Percentiles rank a stretch among this genome's conserved stretches.
phyloP scores from a whole-genome alignment of 1,284 basidiomycete species.

The Inonotus obliquus region DNA sequence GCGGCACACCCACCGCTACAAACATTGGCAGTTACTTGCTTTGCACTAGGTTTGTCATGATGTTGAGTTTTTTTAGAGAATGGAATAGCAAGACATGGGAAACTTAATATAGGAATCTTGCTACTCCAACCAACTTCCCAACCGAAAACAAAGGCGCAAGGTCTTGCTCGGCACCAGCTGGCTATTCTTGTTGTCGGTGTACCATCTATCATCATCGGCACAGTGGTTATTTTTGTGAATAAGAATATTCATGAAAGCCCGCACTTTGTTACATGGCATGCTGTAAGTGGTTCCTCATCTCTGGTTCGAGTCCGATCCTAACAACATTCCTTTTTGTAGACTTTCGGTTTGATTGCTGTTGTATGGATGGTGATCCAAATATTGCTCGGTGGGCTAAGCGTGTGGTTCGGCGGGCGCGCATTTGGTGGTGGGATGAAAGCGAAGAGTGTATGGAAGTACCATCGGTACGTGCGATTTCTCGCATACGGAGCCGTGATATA shows the following conservation, averaged over 20 bases:
- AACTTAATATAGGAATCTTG: slow-evolving; percentile 16
- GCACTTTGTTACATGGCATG: slow-evolving; percentile 24
- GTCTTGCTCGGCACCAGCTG: slow-evolving; percentile 22
- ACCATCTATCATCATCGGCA: slow-evolving; percentile 20
- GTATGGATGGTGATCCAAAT: slow-evolving; percentile 19
- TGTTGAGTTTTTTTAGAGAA: background rate
- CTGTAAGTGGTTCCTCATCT: slow-evolving; percentile 19
- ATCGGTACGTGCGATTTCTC: slow-evolving; percentile 13
- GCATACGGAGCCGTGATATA: background rate
- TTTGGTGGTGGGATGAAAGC: slow-evolving; percentile 19
- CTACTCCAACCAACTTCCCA: slow-evolving; percentile 23
- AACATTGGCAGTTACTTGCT: slow-evolving; percentile 20
- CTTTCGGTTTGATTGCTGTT: slow-evolving; percentile 20
- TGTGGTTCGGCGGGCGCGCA: slow-evolving; percentile 18
- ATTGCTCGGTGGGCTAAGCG: slow-evolving; percentile 17
- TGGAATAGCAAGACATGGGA: background rate
- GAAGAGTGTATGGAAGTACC: slow-evolving; percentile 20
- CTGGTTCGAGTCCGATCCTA: background rate
- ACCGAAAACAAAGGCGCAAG: slow-evolving; percentile 20
- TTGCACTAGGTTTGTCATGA: slow-evolving; percentile 18
- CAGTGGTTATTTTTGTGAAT: slow-evolving; percentile 19
- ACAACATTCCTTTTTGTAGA: background rate
- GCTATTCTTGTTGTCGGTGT: slow-evolving; percentile 21
- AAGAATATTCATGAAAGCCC: slow-evolving; percentile 19
- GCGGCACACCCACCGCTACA: slow-evolving; percentile 22